A percentile compares a stretch with the other conserved stretches of the same genome.
These are phyloP conservation scores for Solanum acaule DNA, from an alignment of 257 asterid species.

Conservation along the genomic window DNA sequence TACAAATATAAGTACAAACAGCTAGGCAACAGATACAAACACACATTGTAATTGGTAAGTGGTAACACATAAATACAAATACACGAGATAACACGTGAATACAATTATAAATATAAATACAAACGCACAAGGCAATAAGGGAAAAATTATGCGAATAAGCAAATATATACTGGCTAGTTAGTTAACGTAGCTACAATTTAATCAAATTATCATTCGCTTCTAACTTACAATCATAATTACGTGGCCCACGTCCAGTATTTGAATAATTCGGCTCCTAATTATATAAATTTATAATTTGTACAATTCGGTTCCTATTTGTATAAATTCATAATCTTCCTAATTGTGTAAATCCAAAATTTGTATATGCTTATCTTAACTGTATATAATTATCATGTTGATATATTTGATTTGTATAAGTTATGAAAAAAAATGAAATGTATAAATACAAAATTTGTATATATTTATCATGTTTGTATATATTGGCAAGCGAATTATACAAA, in stretches of 20 bases:
- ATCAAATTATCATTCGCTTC: background rate
- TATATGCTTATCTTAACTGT: background rate
- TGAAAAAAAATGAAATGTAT: too few relatives aligned
- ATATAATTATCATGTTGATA: too few relatives aligned
- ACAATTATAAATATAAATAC: too few relatives aligned
- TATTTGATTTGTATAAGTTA: background rate
- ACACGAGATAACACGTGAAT: background rate
- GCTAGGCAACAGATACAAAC: background rate
- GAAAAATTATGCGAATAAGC: background rate
- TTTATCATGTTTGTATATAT: too few relatives aligned
- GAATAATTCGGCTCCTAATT: background rate
- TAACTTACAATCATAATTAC: too few relatives aligned
- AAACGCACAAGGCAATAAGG: background rate
- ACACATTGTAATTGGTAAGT: background rate
- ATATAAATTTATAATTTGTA: too few relatives aligned
- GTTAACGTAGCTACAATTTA: background rate
- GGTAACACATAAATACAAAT: background rate
- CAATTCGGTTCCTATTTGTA: too few relatives aligned
- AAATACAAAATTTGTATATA: too few relatives aligned
- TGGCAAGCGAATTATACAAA: too few relatives aligned
- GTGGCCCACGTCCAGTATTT: fast-evolving
- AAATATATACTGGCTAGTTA: too few relatives aligned
- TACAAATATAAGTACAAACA: background rate
- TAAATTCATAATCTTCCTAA: too few relatives aligned
- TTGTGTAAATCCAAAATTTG: background rate